phyloP scores from a whole-genome alignment of 192 early-diverging fungal genomes.

The Mortierella antarctica region DNA sequence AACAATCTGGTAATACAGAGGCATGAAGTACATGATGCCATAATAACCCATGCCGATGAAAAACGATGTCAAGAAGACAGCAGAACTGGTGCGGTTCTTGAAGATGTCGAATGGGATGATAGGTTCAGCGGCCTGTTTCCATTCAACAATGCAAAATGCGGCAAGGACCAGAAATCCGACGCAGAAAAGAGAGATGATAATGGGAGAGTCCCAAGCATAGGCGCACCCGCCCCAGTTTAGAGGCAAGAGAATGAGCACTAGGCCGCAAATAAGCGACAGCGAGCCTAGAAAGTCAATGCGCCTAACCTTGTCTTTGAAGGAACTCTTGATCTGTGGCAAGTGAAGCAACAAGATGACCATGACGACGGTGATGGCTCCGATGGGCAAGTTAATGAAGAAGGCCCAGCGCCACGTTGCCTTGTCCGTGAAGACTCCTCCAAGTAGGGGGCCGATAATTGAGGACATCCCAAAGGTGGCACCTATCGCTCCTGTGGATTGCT shows the following conservation, averaged over 20 bases:
- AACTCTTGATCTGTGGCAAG: constrained; percentile 62
- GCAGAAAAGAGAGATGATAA: constrained; percentile 65
- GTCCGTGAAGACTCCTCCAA: constrained; percentile 62
- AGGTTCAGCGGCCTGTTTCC: constrained; percentile 71
- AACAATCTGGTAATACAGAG: constrained; percentile 78
- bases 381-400: constrained; percentile 70
- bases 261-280: constrained; percentile 58
- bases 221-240: constrained; percentile 78
- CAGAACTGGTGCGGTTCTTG: constrained; percentile 54
- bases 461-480: constrained; percentile 64
- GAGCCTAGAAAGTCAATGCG: constrained; percentile 76
- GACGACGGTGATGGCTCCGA: constrained; percentile 61
- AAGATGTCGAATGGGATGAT: constrained; percentile 76
- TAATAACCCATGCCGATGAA: constrained; percentile 60
- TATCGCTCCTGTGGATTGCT: constrained; percentile 7
- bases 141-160: constrained; percentile 73
- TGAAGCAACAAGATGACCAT: constrained; percentile 62
- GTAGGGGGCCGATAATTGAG: constrained; percentile 61
- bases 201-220: constrained; percentile 73
- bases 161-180: constrained; percentile 59
- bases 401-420: constrained; percentile 66
- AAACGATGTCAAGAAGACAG: constrained; percentile 56
- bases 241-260: constrained; percentile 72
- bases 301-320: constrained; percentile 62
- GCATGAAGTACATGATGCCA: constrained; percentile 73